Percentiles rank a stretch among this genome's conserved stretches.
phyloP scores from a whole-genome alignment of 495 filamentous ascomycete genomes.

The Elaphomyces granulatus region DNA sequence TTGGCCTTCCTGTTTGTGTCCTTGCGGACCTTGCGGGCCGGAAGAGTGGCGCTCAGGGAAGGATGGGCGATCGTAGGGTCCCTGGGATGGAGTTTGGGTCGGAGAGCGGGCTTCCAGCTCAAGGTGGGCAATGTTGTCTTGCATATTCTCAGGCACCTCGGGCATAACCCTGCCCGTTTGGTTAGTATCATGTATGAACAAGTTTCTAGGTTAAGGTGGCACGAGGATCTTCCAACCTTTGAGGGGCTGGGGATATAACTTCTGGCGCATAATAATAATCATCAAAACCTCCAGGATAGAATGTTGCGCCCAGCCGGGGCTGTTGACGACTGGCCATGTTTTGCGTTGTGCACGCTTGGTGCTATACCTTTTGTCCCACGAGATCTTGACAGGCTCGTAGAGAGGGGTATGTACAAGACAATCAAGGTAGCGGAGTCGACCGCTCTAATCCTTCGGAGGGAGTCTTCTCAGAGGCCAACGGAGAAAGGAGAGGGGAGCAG shows the following conservation, averaged over 20 bases:
- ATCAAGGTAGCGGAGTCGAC: no score
- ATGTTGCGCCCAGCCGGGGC: constrained; percentile 60
- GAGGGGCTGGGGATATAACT: constrained; percentile 69
- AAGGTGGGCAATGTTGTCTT: constrained; percentile 77
- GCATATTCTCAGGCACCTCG: constrained; percentile 74
- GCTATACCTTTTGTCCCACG: not conserved
- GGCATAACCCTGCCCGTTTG: constrained; percentile 46
- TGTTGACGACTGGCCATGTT: constrained; percentile 33
- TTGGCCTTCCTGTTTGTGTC: constrained; percentile 12
- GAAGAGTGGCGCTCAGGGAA: constrained; percentile 31
- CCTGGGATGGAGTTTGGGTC: constrained; percentile 17
- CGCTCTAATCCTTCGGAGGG: not conserved
- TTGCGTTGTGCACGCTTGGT: constrained; percentile 26
- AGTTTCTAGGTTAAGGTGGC: constrained; percentile 4
- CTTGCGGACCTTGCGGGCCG: constrained; percentile 19
- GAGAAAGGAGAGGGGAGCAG: constrained; percentile 1
- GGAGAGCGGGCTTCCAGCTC: constrained; percentile 56
- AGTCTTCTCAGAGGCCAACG: not conserved
- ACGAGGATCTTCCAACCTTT: constrained; percentile 50
- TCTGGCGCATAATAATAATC: constrained; percentile 59
- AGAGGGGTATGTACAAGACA: no score
- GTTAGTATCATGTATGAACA: not conserved
- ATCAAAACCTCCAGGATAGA: constrained; percentile 78
- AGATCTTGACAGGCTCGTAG: no score
- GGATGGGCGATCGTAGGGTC: constrained; percentile 26